Evolutionary conservation across 768 basidiomycete species (phyloP).

Genomic region (Hygrophoropsis aurantiaca): DNA sequence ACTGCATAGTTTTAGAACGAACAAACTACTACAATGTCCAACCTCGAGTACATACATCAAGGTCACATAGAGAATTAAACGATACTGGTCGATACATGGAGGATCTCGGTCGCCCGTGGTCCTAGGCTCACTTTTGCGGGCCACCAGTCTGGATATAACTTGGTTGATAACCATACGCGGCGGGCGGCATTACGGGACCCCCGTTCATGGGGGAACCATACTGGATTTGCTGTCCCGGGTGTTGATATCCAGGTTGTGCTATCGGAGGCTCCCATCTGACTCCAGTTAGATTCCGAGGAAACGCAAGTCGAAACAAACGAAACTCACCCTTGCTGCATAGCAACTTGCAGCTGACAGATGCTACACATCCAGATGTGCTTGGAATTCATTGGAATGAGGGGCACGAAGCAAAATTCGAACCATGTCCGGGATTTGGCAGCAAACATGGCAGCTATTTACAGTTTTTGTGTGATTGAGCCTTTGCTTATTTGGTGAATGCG

Average conservation of each 20-base stretch:
- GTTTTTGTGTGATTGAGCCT: too few species aligned
- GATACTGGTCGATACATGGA: not conserved
- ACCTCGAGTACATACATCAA: not conserved
- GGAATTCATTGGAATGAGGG: slow-evolving; percentile 62
- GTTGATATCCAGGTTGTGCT: slow-evolving; percentile 35
- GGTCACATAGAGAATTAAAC: too few species aligned
- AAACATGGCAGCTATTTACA: slow-evolving; percentile 54
- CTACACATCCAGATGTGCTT: slow-evolving; percentile 69
- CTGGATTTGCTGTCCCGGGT: slow-evolving; percentile 27
- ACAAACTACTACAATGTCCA: not conserved
- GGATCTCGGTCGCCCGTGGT: not conserved
- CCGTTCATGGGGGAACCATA: too few species aligned
- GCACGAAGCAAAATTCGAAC: slow-evolving; percentile 79
- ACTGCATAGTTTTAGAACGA: not conserved
- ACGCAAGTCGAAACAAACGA: not conserved
- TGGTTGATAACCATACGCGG: slow-evolving; percentile 27
- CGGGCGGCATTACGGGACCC: too few species aligned
- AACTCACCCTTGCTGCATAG: slow-evolving; percentile 50
- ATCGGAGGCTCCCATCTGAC: slow-evolving; percentile 36
- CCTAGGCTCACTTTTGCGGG: not conserved
- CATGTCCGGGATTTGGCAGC: slow-evolving; percentile 65
- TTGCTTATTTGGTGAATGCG: too few species aligned
- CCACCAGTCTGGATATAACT: slow-evolving; percentile 18
- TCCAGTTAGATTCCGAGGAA: not conserved
- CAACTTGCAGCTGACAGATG: slow-evolving; percentile 66